Base-by-base conservation (phyloP, 208 protist genomes). In the Polymyxa betae region DNA sequence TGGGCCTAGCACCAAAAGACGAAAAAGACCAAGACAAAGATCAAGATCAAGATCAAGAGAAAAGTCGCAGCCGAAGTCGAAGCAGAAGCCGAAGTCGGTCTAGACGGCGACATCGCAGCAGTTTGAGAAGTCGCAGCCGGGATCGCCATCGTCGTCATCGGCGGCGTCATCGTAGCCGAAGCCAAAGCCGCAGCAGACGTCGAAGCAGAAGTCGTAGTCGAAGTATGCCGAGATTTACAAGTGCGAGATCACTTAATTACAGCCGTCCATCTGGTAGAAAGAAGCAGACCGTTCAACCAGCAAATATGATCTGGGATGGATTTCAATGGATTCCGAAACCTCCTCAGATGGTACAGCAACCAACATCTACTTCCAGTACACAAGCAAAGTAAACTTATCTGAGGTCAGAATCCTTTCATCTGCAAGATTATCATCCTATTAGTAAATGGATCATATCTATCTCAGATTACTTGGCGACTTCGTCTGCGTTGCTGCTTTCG, bases 271-370 rank as follows among this genome's bases (percentile, higher is more conserved):
- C 72, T 5, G 35, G 16, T 12, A 82, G 40, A n/a, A 35, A 43
- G 72, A 82, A 82, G n/a, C 35, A 45, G 72, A 82, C n/a, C 10
- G n/a, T 82, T 20, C 72, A 82, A n/a, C 72, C 72, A n/a, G 35
- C 72, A 5, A 82, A 82, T 43, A 82, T 82, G 72, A 43, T 82
- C 5, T 82, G 72, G 72, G 72, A 82, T 82, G 72, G 72, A n/a
- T 82, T 82, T 43, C 72, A 82, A 43, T 82, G 72, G 72, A 43
- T 82, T 35, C 16, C 72, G 5, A 60, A 60, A 60, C 49, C 49
- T 60, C 49, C 49, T 60, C 12, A 5, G n/a, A n/a, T n/a, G n/a
- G n/a, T n/a, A n/a, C n/a, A n/a, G n/a, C n/a, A n/a, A n/a, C n/a
- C n/a, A n/a, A n/a, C n/a, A n/a, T n/a, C n/a, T n/a, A n/a, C n/a